A percentile compares a stretch with the other conserved stretches of the same genome.
phyloP scores from a whole-genome alignment of 305 asterid species.

The Solanum hybrid region DNA sequence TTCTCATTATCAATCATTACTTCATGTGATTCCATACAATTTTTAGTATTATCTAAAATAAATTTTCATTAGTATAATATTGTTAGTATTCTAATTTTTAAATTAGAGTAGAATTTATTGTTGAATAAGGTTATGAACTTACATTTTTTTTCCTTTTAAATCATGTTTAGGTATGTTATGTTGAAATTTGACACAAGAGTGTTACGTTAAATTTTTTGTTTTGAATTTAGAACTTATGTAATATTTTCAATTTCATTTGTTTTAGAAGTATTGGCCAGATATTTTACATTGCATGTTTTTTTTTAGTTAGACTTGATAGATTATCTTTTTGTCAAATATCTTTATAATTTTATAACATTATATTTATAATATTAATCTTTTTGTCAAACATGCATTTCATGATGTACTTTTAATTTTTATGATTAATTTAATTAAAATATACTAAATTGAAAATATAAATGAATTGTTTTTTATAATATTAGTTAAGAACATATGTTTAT shows the following conservation, averaged over 20 bases:
- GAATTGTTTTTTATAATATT: no score
- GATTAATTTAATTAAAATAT: no score
- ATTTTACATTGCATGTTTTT: no score
- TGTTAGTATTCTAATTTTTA: background rate
- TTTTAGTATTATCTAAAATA: background rate
- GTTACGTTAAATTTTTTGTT: no score
- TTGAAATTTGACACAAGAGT: background rate
- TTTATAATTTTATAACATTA: no score
- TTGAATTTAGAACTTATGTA: no score
- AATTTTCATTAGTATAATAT: no score
- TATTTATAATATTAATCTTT: no score
- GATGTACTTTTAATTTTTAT: background rate
- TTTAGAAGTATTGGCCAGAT: background rate
- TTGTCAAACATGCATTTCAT: background rate
- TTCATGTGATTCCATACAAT: background rate
- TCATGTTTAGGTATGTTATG: background rate
- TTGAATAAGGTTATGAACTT: background rate
- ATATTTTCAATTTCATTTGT: background rate
- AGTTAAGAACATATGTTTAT: background rate
- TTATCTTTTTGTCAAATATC: no score
- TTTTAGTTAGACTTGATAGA: background rate
- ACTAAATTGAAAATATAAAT: no score
- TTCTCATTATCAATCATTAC: background rate
- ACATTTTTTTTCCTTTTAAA: no score
- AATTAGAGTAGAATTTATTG: background rate